Base-by-base conservation (phyloP, 2,329 filamentous ascomycete species). In the Cladosporium oxysporum region DNA sequence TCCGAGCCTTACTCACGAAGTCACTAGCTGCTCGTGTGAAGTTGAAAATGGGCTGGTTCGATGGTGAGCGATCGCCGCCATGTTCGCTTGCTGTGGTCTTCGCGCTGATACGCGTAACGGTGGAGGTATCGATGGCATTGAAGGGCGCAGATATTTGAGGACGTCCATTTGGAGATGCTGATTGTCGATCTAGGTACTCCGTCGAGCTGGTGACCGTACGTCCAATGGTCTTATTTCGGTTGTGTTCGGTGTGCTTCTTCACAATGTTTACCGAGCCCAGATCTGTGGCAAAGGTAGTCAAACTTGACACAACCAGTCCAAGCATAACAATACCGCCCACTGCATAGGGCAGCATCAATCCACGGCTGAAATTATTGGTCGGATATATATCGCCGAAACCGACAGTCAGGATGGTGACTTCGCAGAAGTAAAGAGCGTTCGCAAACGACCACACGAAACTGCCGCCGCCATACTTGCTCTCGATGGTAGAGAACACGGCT, bases 271-370 rank as follows among this genome's bases (percentile, higher is more conserved):
- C 84, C 58, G 85, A 81, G 28, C 86, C 84, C 33, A 90, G 78
- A 66, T 89, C 85, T 11, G 78, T 72, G 1, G 84, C 85, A 67
- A 90, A 89, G 52, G 83, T 91, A 37, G 91, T 87, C 68, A 96
- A 92, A 47, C 90, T 92, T 23, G 88, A 88, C 28, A 97, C 89
- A 64, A 96, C 90, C 28, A 97, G 82, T 86, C 91, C 92, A 0
- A 96, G 83, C 71, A 91, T 93, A 67, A 96, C 90, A 65, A 95
- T 90, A 2, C 93, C 93, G 7, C 93, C 83, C 0, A 96, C 86
- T 0, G 93, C 89, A 71, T 91, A 97, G 0, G 93, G 93, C 62
- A 97, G 89, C 33, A 97, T 81, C 2, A 97, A 82, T 0, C 88
- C 90, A 49, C 90, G 84, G 0, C 87, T 88, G 0, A 91, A 78